Percentiles rank a stretch among this genome's conserved stretches.
phyloP scores from a whole-genome alignment of 2,329 filamentous ascomycete genomes.

The Hypomyces perniciosus region DNA sequence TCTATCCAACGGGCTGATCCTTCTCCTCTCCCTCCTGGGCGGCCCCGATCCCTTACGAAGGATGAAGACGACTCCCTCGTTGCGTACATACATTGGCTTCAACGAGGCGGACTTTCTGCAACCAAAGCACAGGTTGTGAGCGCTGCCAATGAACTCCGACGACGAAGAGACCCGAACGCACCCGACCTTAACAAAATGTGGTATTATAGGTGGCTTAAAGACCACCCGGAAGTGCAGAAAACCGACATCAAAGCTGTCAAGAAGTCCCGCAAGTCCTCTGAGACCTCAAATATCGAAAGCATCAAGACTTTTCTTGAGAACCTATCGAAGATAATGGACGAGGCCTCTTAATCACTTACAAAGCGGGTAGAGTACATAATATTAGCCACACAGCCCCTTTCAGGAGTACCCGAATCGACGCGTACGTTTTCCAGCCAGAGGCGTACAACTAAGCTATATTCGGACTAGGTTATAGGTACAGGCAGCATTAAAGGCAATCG shows the following conservation, averaged over 20 bases:
- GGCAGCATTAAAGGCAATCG: no score
- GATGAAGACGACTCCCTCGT: not conserved
- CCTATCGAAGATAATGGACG: not conserved
- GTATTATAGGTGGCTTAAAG: not conserved
- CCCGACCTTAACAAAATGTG: not conserved
- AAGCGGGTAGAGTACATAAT: no score
- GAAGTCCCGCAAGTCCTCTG: not conserved
- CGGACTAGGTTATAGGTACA: no score
- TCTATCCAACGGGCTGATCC: no score
- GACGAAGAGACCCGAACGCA: not conserved
- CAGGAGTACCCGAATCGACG: no score
- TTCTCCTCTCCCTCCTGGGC: no score
- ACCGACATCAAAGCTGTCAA: not conserved
- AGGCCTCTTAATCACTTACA: no score
- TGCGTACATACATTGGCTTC: not conserved
- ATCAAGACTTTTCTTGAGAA: not conserved
- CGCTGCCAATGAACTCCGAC: not conserved
- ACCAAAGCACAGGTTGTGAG: not conserved
- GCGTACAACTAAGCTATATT: no score
- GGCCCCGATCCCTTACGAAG: not conserved
- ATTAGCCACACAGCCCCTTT: no score
- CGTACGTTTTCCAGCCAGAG: no score
- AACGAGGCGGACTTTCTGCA: not conserved
- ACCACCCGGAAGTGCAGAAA: not conserved
- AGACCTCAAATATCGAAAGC: not conserved